Percentiles rank a stretch among this genome's conserved stretches.
Conservation (phyloP, 2,329 filamentous ascomycete genomes). For the Colletotrichum sojae region DNA sequence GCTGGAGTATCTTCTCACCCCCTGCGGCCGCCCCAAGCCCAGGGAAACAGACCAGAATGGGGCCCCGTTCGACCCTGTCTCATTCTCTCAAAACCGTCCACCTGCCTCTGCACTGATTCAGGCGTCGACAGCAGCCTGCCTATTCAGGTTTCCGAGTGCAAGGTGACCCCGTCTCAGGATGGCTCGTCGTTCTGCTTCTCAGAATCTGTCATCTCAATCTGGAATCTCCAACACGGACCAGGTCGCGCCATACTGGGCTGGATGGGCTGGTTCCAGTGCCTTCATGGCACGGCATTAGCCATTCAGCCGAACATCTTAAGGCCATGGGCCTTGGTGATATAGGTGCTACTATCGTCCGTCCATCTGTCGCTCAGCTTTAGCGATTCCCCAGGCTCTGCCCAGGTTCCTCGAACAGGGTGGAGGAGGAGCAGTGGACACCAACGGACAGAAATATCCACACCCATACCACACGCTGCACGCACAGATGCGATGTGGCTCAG, state of each 20-base stretch:
- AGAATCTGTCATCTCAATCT: constrained; percentile 39
- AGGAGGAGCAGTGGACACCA: constrained; percentile 31
- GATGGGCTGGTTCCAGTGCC: constrained; percentile 53
- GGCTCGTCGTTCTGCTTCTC: constrained; percentile 10
- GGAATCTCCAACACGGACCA: constrained; percentile 45
- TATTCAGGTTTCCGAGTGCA: constrained; percentile 17
- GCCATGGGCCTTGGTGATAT: constrained; percentile 53
- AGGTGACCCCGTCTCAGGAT: constrained; percentile 46
- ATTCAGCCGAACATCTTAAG: constrained; percentile 64
- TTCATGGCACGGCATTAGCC: constrained; percentile 61
- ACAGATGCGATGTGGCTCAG: constrained; percentile 55
- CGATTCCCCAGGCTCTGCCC: constrained; percentile 37
- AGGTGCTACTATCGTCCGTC: constrained; percentile 47
- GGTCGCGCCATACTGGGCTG: constrained; percentile 45
- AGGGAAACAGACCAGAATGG: constrained; percentile 23
- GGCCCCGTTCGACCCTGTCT: constrained; percentile 34
- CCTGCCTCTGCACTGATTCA: constrained; percentile 35
- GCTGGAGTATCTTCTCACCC: background rate
- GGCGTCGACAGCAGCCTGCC: constrained; percentile 31
- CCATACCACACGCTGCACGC: constrained; percentile 30
- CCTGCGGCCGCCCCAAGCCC: constrained; percentile 20
- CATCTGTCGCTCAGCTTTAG: constrained; percentile 51
- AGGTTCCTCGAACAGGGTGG: constrained; percentile 42
- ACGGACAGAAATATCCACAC: constrained; percentile 36
- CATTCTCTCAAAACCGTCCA: constrained; percentile 29